Percentiles rank a stretch among this genome's conserved stretches.
Conservation (phyloP, 805 yeast species). For the Candida boleticola region DNA sequence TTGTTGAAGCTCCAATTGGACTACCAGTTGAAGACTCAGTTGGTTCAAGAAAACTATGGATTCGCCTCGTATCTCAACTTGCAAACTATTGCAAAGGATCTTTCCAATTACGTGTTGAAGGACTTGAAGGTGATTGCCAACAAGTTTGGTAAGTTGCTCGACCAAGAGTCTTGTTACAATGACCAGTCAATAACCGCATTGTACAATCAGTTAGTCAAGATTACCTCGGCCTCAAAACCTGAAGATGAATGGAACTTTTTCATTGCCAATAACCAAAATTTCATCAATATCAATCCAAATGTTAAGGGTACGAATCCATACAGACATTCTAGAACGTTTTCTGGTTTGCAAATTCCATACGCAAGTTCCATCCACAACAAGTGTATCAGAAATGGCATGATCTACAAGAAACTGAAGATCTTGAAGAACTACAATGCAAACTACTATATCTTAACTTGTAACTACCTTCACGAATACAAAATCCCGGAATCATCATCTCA, state of each 20-base stretch:
- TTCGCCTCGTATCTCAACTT: slow-evolving; percentile 42
- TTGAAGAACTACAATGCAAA: slow-evolving; percentile 36
- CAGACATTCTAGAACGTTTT: slow-evolving; percentile 47
- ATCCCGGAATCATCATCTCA: slow-evolving; percentile 18
- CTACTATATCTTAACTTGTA: slow-evolving; percentile 41
- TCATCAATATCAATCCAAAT: slow-evolving; percentile 53
- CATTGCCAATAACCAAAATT: slow-evolving; percentile 45
- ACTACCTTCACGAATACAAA: slow-evolving; percentile 42
- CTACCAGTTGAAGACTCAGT: slow-evolving; percentile 39
- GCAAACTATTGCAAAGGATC: slow-evolving; percentile 39
- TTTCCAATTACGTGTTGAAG: slow-evolving; percentile 34
- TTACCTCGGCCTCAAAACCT: slow-evolving; percentile 9
- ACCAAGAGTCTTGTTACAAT: slow-evolving; percentile 17
- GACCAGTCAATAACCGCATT: slow-evolving; percentile 17
- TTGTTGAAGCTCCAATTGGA: slow-evolving; percentile 38
- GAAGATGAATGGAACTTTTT: slow-evolving; percentile 39
- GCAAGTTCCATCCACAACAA: slow-evolving; percentile 37
- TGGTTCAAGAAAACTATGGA: slow-evolving; percentile 39
- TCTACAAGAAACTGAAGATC: slow-evolving; percentile 41
- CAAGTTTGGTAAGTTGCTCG: slow-evolving; percentile 28
- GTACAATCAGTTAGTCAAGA: slow-evolving; percentile 1
- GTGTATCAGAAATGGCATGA: slow-evolving; percentile 37
- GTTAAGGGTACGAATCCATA: slow-evolving; percentile 38
- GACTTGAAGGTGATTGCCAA: slow-evolving; percentile 34
- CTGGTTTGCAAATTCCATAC: slow-evolving; percentile 33